Evolutionary conservation across 306 rosid species (phyloP).

Genomic region (Fagus sylvatica): DNA sequence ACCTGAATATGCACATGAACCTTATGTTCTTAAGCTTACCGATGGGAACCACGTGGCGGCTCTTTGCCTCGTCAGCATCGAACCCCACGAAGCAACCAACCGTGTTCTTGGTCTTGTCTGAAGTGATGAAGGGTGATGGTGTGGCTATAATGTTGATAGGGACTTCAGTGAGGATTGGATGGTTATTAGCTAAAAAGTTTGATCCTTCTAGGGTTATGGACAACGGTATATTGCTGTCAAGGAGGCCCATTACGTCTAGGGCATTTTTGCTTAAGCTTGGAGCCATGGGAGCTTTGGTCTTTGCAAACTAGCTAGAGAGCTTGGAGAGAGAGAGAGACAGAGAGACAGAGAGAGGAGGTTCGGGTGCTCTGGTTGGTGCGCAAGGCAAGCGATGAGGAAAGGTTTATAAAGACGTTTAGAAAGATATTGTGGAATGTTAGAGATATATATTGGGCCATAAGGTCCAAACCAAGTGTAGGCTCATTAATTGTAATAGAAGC

Average conservation of each 20-base stretch:
- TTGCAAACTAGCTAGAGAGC: not conserved
- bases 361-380: not conserved
- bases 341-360: not conserved
- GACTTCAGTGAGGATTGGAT: constrained; percentile 54
- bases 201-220: constrained; percentile 42
- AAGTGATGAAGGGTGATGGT: constrained; percentile 19
- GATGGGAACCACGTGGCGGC: constrained; percentile 48
- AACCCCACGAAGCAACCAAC: constrained; percentile 65
- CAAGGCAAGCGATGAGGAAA: not conserved
- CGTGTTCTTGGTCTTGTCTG: constrained; percentile 8
- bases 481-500: no score
- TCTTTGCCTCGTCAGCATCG: constrained; percentile 27
- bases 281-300: constrained; percentile 39
- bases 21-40: constrained; percentile 46
- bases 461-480: no score
- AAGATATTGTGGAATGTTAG: not conserved
- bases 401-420: constrained; percentile 5
- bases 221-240: constrained; percentile 1
- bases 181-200: constrained; percentile 50
- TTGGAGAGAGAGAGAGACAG: not conserved
- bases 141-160: constrained; percentile 51
- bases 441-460: no score
- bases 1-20: constrained; percentile 65
- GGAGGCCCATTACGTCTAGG: constrained; percentile 2
- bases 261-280: constrained; percentile 48